A percentile compares a stretch with the other conserved stretches of the same genome.
Conservation (phyloP, 2,329 filamentous ascomycete genomes). For the Magnaporthiopsis rhizophila region DNA sequence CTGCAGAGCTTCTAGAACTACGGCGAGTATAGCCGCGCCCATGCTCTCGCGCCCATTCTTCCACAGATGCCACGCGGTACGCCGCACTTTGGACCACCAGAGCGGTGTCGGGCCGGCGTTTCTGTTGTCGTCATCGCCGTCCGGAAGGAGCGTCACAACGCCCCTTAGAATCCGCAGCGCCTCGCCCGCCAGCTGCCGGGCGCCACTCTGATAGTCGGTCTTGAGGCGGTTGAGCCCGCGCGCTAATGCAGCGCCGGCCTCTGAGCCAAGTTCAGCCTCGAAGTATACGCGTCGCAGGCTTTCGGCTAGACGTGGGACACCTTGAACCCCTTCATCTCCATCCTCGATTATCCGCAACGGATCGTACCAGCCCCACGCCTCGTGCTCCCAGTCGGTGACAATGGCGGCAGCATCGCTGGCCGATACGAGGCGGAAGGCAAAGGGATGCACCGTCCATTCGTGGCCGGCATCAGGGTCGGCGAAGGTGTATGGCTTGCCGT, state of each 20-base stretch:
- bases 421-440: constrained; percentile 45
- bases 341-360: constrained; percentile 38
- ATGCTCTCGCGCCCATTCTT: constrained; percentile 61
- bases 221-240: constrained; percentile 40
- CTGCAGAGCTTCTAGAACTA: constrained; percentile 37
- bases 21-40: constrained; percentile 49
- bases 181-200: constrained; percentile 46
- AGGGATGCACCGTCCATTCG: constrained; percentile 56
- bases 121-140: constrained; percentile 20
- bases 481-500: constrained; percentile 52
- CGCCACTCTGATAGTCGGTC: constrained; percentile 50
- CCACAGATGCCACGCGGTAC: constrained; percentile 55
- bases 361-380: constrained; percentile 48
- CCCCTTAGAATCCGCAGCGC: constrained; percentile 42
- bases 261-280: constrained; percentile 39
- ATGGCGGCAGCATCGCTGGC: constrained; percentile 36
- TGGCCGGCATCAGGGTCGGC: constrained; percentile 42
- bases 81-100: constrained; percentile 50
- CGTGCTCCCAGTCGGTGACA: constrained; percentile 54
- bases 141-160: constrained; percentile 23
- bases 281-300: constrained; percentile 53
- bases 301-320: constrained; percentile 49
- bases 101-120: constrained; percentile 18
- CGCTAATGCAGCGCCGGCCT: constrained; percentile 36
- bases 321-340: constrained; percentile 31